Evolutionary conservation across 2,329 filamentous ascomycete genomes (phyloP), one percentile per base, ranked within the genome.

Genomic region (Diaporthe capsici): DNA sequence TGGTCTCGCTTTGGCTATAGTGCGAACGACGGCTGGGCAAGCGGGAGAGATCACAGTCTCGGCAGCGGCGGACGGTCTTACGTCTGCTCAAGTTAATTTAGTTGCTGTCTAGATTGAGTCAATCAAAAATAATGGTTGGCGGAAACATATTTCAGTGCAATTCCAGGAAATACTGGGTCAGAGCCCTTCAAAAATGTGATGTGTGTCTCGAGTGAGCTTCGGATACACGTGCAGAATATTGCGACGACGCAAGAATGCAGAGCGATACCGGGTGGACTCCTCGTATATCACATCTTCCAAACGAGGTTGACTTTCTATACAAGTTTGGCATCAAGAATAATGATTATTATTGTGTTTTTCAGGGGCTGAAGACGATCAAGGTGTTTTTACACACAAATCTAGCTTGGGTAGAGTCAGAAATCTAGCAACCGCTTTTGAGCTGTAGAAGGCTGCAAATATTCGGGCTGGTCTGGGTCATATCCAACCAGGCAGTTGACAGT

Each of bases 1-100:
- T 51, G 86, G 86, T 0, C 79, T 83, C 4, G 84, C 84, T 1
- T 80, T 88, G n/a, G 84, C 83, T 6, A 84, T 87, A 73, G 82
- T 87, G 20, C 79, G 80, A 10, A 79, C 82, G 7, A 79, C 80
- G 42, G 73, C 73, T 25, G 82, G 81, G 6, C 75, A 73, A 17
- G 60, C 76, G 0, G 84, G 68, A 22, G 39, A 71, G 22, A 71
- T 71, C 34, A 71, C 49, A 0, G 34, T 71, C 25, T 71, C 68
- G 51, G 68, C 68, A 3, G n/a, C 34, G 28, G 68, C 68, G 5
- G 42, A 31, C 15, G 68, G 68, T 31, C 51, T 71, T 6, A 37
- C 34, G 20, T 20, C 63, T 5, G 44, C 22, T 37, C 44, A 68
- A 39, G 13, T 51, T 39, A 53, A 22, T 20, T 12, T 51, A 17